These are phyloP conservation scores for Eucalyptus tenuipes DNA, from an alignment of 345 rosid genomes.

Conservation along the genomic window DNA sequence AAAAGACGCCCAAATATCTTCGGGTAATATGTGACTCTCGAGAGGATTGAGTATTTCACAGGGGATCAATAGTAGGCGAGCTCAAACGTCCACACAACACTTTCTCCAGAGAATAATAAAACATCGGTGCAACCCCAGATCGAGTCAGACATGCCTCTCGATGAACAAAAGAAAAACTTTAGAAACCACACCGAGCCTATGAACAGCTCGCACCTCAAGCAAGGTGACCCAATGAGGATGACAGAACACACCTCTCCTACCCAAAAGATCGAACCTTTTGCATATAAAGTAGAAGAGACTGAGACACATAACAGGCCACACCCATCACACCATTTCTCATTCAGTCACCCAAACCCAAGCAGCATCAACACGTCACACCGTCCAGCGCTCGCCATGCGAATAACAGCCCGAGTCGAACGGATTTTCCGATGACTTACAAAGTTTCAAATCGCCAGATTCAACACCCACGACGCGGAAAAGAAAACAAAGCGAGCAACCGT, in stretches of 20 bases:
- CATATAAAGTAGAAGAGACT: neutral
- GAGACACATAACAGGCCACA: neutral
- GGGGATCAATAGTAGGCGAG: neutral
- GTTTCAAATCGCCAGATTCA: neutral
- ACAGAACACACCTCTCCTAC: neutral
- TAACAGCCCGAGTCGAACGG: neutral
- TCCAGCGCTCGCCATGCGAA: neutral
- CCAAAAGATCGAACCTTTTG: neutral
- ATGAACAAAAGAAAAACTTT: neutral
- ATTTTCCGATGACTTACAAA: neutral
- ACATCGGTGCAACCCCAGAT: neutral
- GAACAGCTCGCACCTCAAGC: neutral
- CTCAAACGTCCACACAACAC: neutral
- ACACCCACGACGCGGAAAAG: neutral
- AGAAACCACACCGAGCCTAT: neutral
- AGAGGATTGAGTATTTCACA: neutral
- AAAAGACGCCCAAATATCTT: neutral
- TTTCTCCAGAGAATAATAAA: neutral
- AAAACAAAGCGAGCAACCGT: neutral
- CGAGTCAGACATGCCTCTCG: neutral
- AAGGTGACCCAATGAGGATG: neutral
- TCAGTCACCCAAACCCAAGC: neutral
- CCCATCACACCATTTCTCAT: neutral
- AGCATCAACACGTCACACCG: neutral
- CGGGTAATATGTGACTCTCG: neutral